Percentiles rank a stretch among this genome's conserved stretches.
Evolutionary conservation across 2,329 filamentous ascomycete species (phyloP).

Genomic region (Pseudocercospora cruenta): DNA sequence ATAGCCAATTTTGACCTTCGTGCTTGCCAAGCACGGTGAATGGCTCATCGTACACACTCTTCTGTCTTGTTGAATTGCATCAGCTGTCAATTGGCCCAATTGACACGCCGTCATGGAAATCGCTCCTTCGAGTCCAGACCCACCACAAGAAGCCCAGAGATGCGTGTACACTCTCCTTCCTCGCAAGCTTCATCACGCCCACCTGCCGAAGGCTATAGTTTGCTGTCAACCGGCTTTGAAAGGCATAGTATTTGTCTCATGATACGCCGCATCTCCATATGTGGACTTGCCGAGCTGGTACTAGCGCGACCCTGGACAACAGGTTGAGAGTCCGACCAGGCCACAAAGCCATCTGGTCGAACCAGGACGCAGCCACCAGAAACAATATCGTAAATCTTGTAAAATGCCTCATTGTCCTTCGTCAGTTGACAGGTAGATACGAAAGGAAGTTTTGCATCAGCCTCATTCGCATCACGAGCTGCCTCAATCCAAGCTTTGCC

Average conservation of each 20-base stretch:
- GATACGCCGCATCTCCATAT: background rate
- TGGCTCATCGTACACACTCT: too few relatives aligned
- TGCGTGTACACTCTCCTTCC: too few relatives aligned
- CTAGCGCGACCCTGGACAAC: background rate
- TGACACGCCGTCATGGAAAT: too few relatives aligned
- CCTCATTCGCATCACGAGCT: constrained; percentile 32
- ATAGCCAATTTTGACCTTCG: too few relatives aligned
- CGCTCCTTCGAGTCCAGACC: too few relatives aligned
- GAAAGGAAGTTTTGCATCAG: background rate
- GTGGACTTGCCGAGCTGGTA: background rate
- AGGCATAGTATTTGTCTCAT: background rate
- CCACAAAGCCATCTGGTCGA: constrained; percentile 62
- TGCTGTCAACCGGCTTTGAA: too few relatives aligned
- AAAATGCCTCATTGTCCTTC: constrained; percentile 47
- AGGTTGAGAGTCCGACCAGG: constrained; percentile 46
- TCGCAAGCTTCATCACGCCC: background rate
- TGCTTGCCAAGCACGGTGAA: too few relatives aligned
- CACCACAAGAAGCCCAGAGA: too few relatives aligned
- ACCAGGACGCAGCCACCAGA: constrained; percentile 62
- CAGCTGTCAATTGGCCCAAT: too few relatives aligned
- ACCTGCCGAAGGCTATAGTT: too few relatives aligned
- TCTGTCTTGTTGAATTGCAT: too few relatives aligned
- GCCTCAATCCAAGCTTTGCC: constrained; percentile 55
- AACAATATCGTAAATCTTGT: constrained; percentile 57
- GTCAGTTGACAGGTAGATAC: constrained; percentile 34